phyloP scores from a whole-genome alignment of 2,329 filamentous ascomycete genomes.

The Chalaropsis ovoidea region DNA sequence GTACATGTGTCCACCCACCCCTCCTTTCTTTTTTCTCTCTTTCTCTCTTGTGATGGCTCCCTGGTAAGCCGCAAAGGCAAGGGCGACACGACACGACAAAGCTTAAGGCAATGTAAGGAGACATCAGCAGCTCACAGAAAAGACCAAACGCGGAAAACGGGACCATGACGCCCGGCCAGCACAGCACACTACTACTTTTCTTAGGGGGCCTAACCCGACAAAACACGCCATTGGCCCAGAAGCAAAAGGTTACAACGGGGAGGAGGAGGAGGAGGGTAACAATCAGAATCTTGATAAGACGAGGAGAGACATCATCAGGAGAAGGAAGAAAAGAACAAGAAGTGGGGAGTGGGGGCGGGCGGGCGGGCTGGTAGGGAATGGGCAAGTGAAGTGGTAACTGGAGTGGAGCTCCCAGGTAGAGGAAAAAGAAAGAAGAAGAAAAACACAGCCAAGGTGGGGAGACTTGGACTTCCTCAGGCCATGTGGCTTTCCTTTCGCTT shows the following conservation, averaged over 20 bases:
- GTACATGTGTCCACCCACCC: not conserved
- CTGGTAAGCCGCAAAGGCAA: not conserved
- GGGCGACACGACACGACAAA: not conserved
- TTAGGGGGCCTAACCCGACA: too few relatives aligned
- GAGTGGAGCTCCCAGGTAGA: constrained; percentile 5
- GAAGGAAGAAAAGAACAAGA: not conserved
- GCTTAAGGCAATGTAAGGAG: too few relatives aligned
- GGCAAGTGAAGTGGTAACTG: not conserved
- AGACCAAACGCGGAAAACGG: too few relatives aligned
- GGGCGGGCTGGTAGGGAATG: not conserved
- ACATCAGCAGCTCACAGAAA: too few relatives aligned
- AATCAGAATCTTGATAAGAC: not conserved
- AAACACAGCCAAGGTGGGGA: not conserved
- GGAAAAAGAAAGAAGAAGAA: not conserved
- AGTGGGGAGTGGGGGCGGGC: too few relatives aligned
- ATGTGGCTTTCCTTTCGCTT: constrained; percentile 15
- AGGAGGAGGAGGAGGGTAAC: not conserved
- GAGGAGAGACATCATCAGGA: not conserved
- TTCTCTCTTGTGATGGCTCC: not conserved
- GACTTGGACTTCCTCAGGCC: not conserved
- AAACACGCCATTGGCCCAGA: not conserved
- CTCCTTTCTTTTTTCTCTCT: not conserved
- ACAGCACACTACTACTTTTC: not conserved
- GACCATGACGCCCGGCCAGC: too few relatives aligned
- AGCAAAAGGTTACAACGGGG: not conserved